Percentiles rank a stretch among this genome's conserved stretches.
Evolutionary conservation across 2,329 filamentous ascomycete genomes (phyloP).

Genomic region (Lecanicillium sp.): DNA sequence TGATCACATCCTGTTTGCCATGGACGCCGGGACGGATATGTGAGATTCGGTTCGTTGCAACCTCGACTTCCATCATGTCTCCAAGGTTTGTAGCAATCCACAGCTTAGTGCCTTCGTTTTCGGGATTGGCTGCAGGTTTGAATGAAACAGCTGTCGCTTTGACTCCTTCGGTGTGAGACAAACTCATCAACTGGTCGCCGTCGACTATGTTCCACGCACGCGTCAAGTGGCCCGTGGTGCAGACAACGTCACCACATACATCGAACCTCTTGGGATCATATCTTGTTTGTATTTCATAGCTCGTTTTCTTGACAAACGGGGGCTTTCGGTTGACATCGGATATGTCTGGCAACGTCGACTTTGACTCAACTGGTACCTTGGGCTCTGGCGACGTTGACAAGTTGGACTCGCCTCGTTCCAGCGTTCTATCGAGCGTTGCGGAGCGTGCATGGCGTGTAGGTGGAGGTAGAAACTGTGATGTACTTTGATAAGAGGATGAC

Average conservation of each 20-base stretch:
- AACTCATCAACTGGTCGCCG: slow-evolving; percentile 71
- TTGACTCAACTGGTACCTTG: slow-evolving; percentile 38
- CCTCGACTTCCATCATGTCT: slow-evolving; percentile 83
- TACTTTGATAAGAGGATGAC: slow-evolving; percentile 15
- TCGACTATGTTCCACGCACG: slow-evolving; percentile 81
- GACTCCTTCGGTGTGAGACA: slow-evolving; percentile 77
- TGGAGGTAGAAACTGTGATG: slow-evolving; percentile 21
- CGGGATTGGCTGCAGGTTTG: slow-evolving; percentile 69
- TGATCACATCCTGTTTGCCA: slow-evolving; percentile 69
- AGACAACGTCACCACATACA: slow-evolving; percentile 79
- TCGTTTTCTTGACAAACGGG: slow-evolving; percentile 64
- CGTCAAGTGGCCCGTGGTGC: slow-evolving; percentile 79
- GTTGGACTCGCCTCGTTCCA: slow-evolving; percentile 13
- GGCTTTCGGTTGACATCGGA: slow-evolving; percentile 78
- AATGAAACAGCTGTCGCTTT: slow-evolving; percentile 78
- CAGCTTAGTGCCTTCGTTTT: slow-evolving; percentile 71
- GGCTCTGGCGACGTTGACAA: slow-evolving; percentile 16
- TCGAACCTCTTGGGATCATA: slow-evolving; percentile 84
- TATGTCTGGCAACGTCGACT: slow-evolving; percentile 71
- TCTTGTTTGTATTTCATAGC: slow-evolving; percentile 71
- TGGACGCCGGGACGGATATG: slow-evolving; percentile 65
- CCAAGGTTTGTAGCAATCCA: slow-evolving; percentile 90
- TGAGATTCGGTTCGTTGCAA: slow-evolving; percentile 63
- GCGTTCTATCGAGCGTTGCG: slow-evolving; percentile 31
- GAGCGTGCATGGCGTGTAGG: slow-evolving; percentile 23